Base-by-base conservation (phyloP, 176 grass and related monocot genomes). In the Typha latifolia region DNA sequence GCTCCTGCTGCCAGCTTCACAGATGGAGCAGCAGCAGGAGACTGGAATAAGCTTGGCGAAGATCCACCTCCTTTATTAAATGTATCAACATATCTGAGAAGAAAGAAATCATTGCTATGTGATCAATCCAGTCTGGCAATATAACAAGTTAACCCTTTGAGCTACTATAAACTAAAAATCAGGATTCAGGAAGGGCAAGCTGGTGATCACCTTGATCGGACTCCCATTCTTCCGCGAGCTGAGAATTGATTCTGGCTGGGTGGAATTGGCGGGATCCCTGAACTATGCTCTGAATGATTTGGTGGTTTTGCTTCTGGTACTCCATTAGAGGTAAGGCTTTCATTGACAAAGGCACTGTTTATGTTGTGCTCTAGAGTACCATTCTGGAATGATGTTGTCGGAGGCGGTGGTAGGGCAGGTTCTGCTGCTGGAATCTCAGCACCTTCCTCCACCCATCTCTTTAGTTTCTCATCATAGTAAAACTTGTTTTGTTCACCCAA, bases 391-490 rank as follows among this genome's bases (percentile, higher is more conserved):
- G 89, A 62, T 71, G 78, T 82, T 47, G 83, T 85, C 63, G 89
- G 89, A 77, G 94, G 94, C 52, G 94, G 94, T 27, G 89, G 76
- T 48, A 93, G 86, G 34, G 81, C 80, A 65, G 85, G 64, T 37
- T 88, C 91, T 72, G 82, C 87, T 0, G 80, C 80, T 63, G 83
- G 86, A 82, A 82, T 68, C 15, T 67, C 88, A 72, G 86, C 79
- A 72, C 94, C 94, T 82, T 99, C 86, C 77, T 99, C 89, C 47
- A 99, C 94, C 94, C 94, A 99, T 71, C 81, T 87, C 76, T 93
- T 99, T 55, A 99, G 68, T 50, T 93, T 90, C 34, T 87, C 94
- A 26, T 99, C 86, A 55, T 99, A 99, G 74, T 99, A 99, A 67
- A 99, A 99, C 80, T 86, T 99, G 67, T 99, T 99, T 55, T 78